These are phyloP conservation scores for Pistacia integerrima DNA, from an alignment of 345 rosid species.

Conservation along the genomic window DNA sequence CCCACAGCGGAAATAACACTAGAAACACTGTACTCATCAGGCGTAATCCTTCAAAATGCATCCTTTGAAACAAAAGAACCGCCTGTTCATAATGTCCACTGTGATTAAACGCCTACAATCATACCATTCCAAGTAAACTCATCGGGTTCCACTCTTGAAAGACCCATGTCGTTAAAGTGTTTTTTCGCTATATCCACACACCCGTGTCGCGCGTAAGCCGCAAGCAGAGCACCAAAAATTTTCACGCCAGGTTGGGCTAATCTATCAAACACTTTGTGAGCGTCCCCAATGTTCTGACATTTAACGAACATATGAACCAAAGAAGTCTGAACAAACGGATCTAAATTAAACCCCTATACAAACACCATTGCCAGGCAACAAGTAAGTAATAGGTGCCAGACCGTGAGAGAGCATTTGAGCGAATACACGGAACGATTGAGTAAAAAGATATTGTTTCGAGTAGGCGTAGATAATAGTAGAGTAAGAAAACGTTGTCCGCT, in stretches of 20 bases:
- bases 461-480: conserved; percentile 18
- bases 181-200: conserved; percentile 21
- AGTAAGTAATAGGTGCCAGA: conserved; percentile 17
- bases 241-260: conserved; percentile 30
- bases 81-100: conserved; percentile 28
- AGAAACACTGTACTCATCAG: conserved; percentile 33
- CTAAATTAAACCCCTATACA: background rate
- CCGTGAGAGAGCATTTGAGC: conserved; percentile 24
- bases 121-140: conserved; percentile 40
- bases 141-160: conserved; percentile 23
- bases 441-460: conserved; percentile 21
- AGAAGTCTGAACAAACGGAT: conserved; percentile 11
- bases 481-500: conserved; percentile 1
- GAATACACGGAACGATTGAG: conserved; percentile 11
- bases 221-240: background rate
- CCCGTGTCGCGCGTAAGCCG: background rate
- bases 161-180: conserved; percentile 15
- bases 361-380: conserved; percentile 17
- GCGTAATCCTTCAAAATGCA: conserved; percentile 33
- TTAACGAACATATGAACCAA: conserved; percentile 32
- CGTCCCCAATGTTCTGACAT: conserved; percentile 28
- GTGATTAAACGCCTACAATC: conserved; percentile 35
- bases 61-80: conserved; percentile 19
- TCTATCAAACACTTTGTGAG: conserved; percentile 41
- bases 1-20: conserved; percentile 34